Percentiles rank a stretch among this genome's conserved stretches.
phyloP scores from a whole-genome alignment of 805 yeast species.

The Candida nanaspora region DNA sequence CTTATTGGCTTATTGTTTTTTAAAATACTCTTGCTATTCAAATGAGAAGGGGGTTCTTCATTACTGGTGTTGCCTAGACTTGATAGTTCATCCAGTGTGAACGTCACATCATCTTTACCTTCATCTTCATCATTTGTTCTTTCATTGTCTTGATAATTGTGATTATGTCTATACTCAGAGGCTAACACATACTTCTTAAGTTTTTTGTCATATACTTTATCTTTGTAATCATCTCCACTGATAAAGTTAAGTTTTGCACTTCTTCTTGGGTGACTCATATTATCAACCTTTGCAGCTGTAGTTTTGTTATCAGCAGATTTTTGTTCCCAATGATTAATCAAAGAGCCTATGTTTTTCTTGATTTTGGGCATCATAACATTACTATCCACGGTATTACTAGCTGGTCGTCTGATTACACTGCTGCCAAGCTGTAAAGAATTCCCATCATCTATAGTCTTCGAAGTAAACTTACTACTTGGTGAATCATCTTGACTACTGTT shows the following conservation, averaged over 20 bases:
- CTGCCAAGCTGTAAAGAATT: conserved; percentile 9
- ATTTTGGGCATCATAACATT: neutral
- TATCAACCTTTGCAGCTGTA: neutral
- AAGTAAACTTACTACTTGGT: too few species aligned
- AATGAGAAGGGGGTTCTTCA: too few species aligned
- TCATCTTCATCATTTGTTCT: neutral
- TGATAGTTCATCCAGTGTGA: conserved; percentile 15
- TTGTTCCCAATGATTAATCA: too few species aligned
- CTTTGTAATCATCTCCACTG: conserved; percentile 23
- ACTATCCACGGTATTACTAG: neutral
- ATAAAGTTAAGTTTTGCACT: conserved; percentile 18
- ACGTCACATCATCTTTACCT: neutral
- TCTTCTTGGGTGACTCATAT: neutral
- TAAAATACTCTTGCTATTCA: neutral
- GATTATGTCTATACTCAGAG: conserved; percentile 9
- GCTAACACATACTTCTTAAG: conserved; percentile 17
- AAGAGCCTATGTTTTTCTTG: too few species aligned
- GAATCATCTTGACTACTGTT: conserved; percentile 3
- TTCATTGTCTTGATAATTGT: neutral
- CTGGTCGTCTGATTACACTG: neutral
- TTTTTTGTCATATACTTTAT: conserved; percentile 21
- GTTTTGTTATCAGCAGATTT: too few species aligned
- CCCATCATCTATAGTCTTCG: too few species aligned
- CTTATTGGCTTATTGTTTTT: neutral
- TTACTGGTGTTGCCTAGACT: conserved; percentile 8